Evolutionary conservation across 371 early-diverging fungal species (phyloP).

Genomic region (Rhizopus stolonifer): DNA sequence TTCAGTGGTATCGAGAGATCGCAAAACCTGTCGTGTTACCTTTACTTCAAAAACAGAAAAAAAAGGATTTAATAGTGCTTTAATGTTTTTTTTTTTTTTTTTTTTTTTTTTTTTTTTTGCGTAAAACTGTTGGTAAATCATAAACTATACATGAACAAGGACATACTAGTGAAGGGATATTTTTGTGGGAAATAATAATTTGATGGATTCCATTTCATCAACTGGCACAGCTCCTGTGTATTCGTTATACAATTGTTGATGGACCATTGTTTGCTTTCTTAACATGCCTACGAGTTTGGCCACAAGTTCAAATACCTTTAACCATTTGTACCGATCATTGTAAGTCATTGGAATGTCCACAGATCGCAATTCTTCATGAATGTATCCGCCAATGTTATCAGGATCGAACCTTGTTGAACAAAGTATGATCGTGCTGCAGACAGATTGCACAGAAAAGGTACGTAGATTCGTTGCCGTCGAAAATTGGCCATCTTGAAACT

Average conservation of each 20-base stretch:
- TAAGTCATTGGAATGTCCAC: constrained; percentile 3
- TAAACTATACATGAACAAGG: no score
- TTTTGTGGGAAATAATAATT: no score
- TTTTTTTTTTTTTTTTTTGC: no score
- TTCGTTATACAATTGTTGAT: background rate
- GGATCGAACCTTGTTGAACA: constrained; percentile 2
- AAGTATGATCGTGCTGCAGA: constrained; percentile 4
- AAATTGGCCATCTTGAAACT: background rate
- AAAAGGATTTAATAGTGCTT: no score
- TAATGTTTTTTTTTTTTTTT: no score
- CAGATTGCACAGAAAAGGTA: constrained; percentile 1
- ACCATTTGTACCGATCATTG: background rate
- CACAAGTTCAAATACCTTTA: constrained; percentile 6
- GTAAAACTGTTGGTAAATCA: no score
- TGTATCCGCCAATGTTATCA: constrained; percentile 3
- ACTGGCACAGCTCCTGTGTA: background rate
- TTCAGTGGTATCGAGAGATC: no score
- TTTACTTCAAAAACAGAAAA: no score
- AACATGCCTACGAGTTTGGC: background rate
- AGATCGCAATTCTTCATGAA: constrained; percentile 5
- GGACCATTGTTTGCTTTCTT: background rate
- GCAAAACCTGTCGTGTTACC: no score
- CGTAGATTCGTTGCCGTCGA: background rate
- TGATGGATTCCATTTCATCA: background rate
- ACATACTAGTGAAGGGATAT: no score